A percentile compares a stretch with the other conserved stretches of the same genome.
Conservation (phyloP, 1,284 basidiomycete genomes). For the Malassezia yamatoensis region DNA sequence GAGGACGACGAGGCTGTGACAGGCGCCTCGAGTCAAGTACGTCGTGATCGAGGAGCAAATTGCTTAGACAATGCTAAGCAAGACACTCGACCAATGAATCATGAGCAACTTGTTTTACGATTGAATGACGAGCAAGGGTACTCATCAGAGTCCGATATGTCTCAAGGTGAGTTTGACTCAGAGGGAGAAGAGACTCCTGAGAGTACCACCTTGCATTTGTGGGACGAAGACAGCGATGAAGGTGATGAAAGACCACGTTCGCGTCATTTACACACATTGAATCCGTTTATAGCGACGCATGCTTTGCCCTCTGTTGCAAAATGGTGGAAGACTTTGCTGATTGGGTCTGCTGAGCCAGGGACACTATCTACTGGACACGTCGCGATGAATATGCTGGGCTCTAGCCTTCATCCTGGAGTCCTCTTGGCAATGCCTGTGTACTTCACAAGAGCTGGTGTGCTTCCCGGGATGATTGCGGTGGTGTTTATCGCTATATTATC, state of each 20-base stretch:
- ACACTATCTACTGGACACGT: constrained; percentile 37
- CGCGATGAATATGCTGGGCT: constrained; percentile 39
- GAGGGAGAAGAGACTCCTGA: background rate
- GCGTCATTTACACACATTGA: background rate
- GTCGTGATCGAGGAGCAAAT: too few species aligned
- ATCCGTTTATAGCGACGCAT: background rate
- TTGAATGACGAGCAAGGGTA: background rate
- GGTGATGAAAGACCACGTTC: background rate
- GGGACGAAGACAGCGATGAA: constrained; percentile 19
- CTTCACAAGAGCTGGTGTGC: constrained; percentile 32
- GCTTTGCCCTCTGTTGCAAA: background rate
- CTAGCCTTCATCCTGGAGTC: constrained; percentile 39
- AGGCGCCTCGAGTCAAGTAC: too few species aligned
- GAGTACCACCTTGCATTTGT: constrained; percentile 2
- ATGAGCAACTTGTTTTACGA: background rate
- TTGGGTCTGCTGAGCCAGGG: constrained; percentile 31
- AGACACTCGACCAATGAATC: background rate
- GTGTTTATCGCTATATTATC: constrained; percentile 29
- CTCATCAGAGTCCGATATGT: background rate
- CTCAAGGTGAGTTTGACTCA: background rate
- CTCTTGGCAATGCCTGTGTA: constrained; percentile 42
- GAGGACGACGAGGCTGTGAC: background rate
- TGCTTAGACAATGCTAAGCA: too few species aligned
- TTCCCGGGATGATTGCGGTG: constrained; percentile 26
- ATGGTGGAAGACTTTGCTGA: constrained; percentile 27